These are phyloP conservation scores for Cladophialophora exuberans DNA, from an alignment of 2,329 filamentous ascomycete species.

Conservation along the genomic window DNA sequence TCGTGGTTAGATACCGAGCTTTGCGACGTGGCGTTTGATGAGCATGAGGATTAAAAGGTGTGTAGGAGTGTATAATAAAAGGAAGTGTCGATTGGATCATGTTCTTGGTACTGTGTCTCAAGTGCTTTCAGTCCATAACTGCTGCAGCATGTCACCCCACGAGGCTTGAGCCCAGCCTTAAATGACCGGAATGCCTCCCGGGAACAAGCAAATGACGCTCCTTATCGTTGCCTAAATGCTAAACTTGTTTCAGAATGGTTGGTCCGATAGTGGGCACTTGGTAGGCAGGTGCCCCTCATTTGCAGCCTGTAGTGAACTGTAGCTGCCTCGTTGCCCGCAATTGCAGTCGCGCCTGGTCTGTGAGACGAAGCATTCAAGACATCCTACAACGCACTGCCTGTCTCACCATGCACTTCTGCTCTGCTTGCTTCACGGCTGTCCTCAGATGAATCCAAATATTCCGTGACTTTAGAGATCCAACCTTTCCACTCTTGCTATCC, in stretches of 20 bases:
- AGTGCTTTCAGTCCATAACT: too few species aligned
- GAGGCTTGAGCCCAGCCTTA: background rate
- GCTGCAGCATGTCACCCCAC: too few species aligned
- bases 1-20: conserved; percentile 4
- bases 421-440: background rate
- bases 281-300: conserved; percentile 5
- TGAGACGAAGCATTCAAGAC: conserved; percentile 9
- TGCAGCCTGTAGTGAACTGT: conserved; percentile 4
- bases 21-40: conserved; percentile 20
- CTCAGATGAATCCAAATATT: too few species aligned
- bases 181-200: background rate
- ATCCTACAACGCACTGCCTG: background rate
- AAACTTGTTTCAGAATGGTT: background rate
- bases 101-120: background rate
- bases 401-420: background rate
- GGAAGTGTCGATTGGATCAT: too few species aligned
- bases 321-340: conserved; percentile 5
- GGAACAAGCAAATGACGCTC: too few species aligned
- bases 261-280: too few species aligned
- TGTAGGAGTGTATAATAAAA: conserved; percentile 24
- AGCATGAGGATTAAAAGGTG: conserved; percentile 22
- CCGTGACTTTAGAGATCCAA: too few species aligned
- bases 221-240: background rate
- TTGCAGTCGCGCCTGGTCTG: conserved; percentile 2
- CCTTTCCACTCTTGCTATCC: too few species aligned